Conservation (phyloP, 495 filamentous ascomycete species). For the Penicillium salamii region DNA sequence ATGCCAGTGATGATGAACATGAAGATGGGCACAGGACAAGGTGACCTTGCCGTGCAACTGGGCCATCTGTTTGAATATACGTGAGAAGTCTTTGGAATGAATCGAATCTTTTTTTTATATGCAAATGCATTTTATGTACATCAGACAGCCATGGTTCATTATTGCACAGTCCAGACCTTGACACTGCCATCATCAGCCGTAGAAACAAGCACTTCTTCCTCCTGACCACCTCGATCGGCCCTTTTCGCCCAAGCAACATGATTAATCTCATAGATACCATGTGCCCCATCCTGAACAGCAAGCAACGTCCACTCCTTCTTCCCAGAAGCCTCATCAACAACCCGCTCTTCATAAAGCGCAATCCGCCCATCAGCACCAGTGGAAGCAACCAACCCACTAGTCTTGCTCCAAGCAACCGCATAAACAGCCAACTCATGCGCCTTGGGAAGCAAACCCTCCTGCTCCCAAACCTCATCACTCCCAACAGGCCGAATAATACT, state of each 20-base stretch:
- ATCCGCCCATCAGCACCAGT: slow-evolving; percentile 83
- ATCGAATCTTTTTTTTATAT: not conserved
- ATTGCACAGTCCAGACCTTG: slow-evolving; percentile 62
- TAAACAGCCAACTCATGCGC: slow-evolving; percentile 81
- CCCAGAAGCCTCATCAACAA: slow-evolving; percentile 29
- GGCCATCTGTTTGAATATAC: not conserved
- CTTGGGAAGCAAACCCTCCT: slow-evolving; percentile 66
- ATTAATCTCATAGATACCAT: slow-evolving; percentile 92
- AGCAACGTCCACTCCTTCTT: slow-evolving; percentile 65
- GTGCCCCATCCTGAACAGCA: slow-evolving; percentile 63
- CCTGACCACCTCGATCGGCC: slow-evolving; percentile 32
- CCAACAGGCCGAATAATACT: slow-evolving; percentile 75
- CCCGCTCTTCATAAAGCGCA: slow-evolving; percentile 72
- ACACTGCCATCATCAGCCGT: slow-evolving; percentile 80
- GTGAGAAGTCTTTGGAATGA: not conserved
- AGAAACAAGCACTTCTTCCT: slow-evolving; percentile 71
- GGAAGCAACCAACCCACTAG: slow-evolving; percentile 72
- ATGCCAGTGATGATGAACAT: slow-evolving; percentile 42
- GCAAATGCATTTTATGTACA: not conserved
- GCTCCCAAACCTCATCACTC: slow-evolving; percentile 76
- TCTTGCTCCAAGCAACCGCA: slow-evolving; percentile 72
- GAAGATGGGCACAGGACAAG: slow-evolving; percentile 5
- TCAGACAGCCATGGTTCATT: not conserved
- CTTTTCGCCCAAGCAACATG: slow-evolving; percentile 72
- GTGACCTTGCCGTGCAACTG: no score